These are phyloP conservation scores for Beta vulgaris DNA, from an alignment of 148 eudicot genomes.

Conservation along the genomic window DNA sequence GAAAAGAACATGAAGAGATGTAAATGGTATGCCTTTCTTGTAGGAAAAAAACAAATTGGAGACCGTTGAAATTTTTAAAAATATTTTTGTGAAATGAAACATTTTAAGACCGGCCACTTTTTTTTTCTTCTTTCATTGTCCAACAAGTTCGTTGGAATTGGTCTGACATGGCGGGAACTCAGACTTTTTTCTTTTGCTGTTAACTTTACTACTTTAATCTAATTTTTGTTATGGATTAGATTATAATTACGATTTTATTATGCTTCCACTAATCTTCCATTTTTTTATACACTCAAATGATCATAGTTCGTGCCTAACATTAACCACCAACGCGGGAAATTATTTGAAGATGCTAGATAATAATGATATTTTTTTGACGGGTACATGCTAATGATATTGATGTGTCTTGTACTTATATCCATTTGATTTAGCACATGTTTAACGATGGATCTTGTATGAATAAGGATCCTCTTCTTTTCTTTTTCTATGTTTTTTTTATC, in stretches of 20 bases:
- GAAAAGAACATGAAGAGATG: conserved; percentile 16
- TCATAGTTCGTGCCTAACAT: conserved; percentile 1
- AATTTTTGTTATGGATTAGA: not conserved
- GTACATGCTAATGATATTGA: too few relatives aligned
- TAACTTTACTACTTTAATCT: not conserved
- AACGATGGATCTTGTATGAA: too few relatives aligned
- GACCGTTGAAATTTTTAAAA: conserved; percentile 31
- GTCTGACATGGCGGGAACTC: conserved; percentile 26
- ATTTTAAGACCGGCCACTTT: conserved; percentile 12
- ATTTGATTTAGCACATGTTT: too few relatives aligned
- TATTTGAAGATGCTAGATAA: too few relatives aligned
- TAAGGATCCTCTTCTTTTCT: too few relatives aligned
- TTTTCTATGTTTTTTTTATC: too few relatives aligned
- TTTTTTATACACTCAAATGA: too few relatives aligned
- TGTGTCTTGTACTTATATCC: too few relatives aligned
- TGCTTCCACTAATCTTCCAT: not conserved
- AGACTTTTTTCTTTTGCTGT: not conserved
- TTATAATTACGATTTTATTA: not conserved
- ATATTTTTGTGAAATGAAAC: conserved; percentile 5
- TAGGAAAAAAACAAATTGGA: conserved; percentile 24
- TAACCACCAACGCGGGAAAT: conserved; percentile 7
- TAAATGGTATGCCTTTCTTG: conserved; percentile 33
- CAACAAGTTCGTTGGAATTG: conserved; percentile 13
- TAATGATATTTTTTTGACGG: too few relatives aligned
- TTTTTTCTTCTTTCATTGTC: not conserved